These are phyloP conservation scores for Gracilariopsis chorda DNA, from an alignment of 23 red algal genomes.

Conservation along the genomic window DNA sequence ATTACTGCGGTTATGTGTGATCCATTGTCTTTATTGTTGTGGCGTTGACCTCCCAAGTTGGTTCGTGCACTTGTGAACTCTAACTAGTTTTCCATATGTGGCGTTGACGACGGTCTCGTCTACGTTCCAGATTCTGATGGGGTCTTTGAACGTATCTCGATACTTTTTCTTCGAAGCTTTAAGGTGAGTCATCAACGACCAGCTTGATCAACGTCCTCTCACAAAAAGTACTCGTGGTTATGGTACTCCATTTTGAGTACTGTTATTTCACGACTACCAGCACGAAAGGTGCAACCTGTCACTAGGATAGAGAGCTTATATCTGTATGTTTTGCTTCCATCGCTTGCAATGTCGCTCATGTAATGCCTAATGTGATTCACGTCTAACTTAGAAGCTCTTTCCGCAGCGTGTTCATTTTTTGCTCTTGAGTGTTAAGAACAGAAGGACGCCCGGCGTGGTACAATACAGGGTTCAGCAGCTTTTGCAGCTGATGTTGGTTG, in stretches of 20 bases:
- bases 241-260: not conserved
- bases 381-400: too few species aligned
- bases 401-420: too few species aligned
- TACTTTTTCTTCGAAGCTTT: not conserved
- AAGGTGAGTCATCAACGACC: not conserved
- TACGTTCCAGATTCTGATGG: not conserved
- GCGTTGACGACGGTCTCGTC: conserved; percentile 4
- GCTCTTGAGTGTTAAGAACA: too few species aligned
- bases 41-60: not conserved
- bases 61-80: not conserved
- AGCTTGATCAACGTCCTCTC: not conserved
- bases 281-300: too few species aligned
- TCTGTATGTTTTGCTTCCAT: too few species aligned
- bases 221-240: not conserved
- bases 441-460: too few species aligned
- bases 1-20: not conserved
- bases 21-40: not conserved
- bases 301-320: too few species aligned
- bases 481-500: too few species aligned
- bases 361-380: too few species aligned
- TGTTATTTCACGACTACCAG: too few species aligned
- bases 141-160: not conserved
- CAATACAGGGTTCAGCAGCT: too few species aligned
- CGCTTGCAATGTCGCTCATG: too few species aligned
- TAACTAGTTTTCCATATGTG: not conserved